Evolutionary conservation across 1,284 basidiomycete genomes (phyloP).

Genomic region (Ustilago curta): DNA sequence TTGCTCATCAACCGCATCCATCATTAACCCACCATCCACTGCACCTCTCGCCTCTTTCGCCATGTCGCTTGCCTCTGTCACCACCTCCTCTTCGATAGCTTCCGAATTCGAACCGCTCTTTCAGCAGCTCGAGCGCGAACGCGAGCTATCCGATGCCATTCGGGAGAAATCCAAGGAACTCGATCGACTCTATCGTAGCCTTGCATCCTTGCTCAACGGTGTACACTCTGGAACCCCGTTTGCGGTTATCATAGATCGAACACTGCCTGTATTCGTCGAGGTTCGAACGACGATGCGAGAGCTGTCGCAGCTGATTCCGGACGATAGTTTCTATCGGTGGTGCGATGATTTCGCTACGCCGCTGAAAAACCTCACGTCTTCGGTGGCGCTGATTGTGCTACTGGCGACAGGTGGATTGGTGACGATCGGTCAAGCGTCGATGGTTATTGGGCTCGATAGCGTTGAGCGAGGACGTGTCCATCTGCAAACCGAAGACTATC

Average conservation of each 20-base stretch:
- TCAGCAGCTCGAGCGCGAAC: conserved; percentile 47
- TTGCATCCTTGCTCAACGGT: conserved; percentile 40
- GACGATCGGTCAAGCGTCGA: conserved; percentile 35
- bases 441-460: conserved; percentile 33
- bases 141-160: conserved; percentile 39
- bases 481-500: conserved; percentile 62
- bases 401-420: conserved; percentile 46
- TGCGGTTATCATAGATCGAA: not conserved
- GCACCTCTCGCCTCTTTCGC: not conserved
- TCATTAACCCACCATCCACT: too few species aligned
- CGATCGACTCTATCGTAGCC: conserved; percentile 38
- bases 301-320: conserved; percentile 28
- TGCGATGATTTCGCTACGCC: conserved; percentile 38
- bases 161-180: conserved; percentile 53
- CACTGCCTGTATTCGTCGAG: not conserved
- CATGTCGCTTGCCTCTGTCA: not conserved
- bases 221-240: conserved; percentile 43
- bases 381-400: conserved; percentile 31
- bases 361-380: conserved; percentile 30
- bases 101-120: conserved; percentile 49
- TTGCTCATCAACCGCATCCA: too few species aligned
- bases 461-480: conserved; percentile 14
- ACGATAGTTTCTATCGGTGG: conserved; percentile 40
- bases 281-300: conserved; percentile 4
- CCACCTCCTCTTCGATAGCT: not conserved